Conservation (phyloP, 2,329 filamentous ascomycete genomes). For the Sclerotinia subarctica region DNA sequence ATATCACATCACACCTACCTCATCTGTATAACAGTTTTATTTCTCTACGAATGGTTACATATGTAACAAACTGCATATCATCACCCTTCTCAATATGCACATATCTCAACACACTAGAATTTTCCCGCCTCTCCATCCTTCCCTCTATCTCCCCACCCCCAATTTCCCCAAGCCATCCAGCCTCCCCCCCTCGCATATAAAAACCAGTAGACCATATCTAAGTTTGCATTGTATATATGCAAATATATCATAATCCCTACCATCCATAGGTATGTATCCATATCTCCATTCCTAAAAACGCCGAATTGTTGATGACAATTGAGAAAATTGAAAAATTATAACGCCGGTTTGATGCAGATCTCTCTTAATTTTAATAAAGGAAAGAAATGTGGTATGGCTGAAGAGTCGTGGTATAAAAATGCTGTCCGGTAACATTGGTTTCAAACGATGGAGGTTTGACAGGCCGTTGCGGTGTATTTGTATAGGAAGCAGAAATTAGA, state of each 20-base stretch:
- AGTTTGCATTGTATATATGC: constrained; percentile 2
- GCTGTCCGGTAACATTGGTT: background rate
- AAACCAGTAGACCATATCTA: constrained; percentile 5
- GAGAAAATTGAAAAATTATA: background rate
- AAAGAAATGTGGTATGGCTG: background rate
- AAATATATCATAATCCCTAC: constrained; percentile 11
- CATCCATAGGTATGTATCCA: constrained; percentile 14
- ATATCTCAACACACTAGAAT: background rate
- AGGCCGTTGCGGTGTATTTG: background rate
- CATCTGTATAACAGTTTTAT: background rate
- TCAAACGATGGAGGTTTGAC: background rate
- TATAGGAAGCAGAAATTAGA: background rate
- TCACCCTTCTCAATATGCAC: background rate
- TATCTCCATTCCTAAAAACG: constrained; percentile 9
- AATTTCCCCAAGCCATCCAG: background rate
- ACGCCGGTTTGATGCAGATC: constrained; percentile 13
- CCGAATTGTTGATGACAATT: background rate
- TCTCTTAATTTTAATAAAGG: constrained; percentile 8
- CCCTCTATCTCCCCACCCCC: background rate
- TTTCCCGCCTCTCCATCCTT: background rate
- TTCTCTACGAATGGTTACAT: background rate
- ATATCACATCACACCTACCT: background rate
- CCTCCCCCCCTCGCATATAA: too few relatives aligned
- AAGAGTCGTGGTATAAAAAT: constrained; percentile 5
- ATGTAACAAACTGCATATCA: background rate